Evolutionary conservation across 2,329 filamentous ascomycete genomes (phyloP).

Genomic region (Tolypocladium tundrense): DNA sequence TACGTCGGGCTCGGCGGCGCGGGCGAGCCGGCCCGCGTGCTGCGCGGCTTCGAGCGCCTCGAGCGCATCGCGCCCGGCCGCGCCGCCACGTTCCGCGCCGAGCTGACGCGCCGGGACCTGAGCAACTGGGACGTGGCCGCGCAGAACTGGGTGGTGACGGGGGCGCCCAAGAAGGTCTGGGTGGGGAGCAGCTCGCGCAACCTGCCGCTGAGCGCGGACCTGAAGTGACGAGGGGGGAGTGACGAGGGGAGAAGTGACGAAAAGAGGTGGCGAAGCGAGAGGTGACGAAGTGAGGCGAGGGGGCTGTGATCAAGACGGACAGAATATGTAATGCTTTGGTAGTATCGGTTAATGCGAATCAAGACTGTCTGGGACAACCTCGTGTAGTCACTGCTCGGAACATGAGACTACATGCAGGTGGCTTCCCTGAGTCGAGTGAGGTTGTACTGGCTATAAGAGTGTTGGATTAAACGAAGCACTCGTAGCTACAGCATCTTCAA

Average conservation of each 20-base stretch:
- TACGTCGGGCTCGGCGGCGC: conserved; percentile 75
- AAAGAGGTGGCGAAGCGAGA: too few relatives aligned
- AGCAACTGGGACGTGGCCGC: conserved; percentile 71
- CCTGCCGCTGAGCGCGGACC: conserved; percentile 29
- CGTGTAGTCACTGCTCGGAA: too few relatives aligned
- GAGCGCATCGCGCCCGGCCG: conserved; percentile 57
- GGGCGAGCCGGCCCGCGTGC: conserved; percentile 53
- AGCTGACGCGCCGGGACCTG: conserved; percentile 69
- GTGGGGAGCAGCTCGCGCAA: conserved; percentile 47
- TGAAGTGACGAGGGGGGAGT: neutral
- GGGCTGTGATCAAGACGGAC: too few relatives aligned
- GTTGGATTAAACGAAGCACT: too few relatives aligned
- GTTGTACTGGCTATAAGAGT: too few relatives aligned
- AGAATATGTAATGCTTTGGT: too few relatives aligned
- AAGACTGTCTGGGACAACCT: too few relatives aligned
- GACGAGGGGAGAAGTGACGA: too few relatives aligned
- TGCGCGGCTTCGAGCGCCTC: conserved; percentile 76
- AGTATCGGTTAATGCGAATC: too few relatives aligned
- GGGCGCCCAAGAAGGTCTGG: conserved; percentile 40
- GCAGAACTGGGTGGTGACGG: conserved; percentile 76
- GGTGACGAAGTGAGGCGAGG: too few relatives aligned
- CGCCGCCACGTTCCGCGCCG: conserved; percentile 53
- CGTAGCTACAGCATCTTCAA: conserved; percentile 8
- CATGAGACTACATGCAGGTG: too few relatives aligned
- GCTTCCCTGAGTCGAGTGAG: too few relatives aligned